Evolutionary conservation across 106 monocot species (phyloP).

Genomic region (Dendrobium catenatum): DNA sequence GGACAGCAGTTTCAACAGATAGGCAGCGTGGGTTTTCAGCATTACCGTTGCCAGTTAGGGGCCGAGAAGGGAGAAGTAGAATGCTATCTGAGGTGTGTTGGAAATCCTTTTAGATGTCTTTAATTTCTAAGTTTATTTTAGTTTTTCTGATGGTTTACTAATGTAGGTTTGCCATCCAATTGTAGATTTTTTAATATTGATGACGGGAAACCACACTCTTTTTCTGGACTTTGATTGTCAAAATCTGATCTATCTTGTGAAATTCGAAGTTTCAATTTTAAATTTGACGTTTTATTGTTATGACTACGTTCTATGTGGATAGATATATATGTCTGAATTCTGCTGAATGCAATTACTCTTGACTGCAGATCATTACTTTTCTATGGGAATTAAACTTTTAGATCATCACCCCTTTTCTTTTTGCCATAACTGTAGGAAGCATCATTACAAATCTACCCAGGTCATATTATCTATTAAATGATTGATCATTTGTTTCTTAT

Average conservation of each 20-base stretch:
- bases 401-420: neutral
- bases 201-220: neutral
- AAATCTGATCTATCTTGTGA: neutral
- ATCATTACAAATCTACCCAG: neutral
- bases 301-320: neutral
- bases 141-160: neutral
- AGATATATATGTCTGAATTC: neutral
- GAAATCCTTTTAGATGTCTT: neutral
- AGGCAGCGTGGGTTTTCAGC: conserved; percentile 29
- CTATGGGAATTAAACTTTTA: neutral
- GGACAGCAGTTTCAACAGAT: conserved; percentile 35
- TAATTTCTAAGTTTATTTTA: neutral
- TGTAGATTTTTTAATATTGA: neutral
- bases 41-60: conserved; percentile 37
- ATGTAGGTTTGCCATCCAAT: neutral
- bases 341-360: neutral
- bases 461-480: neutral
- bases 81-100: conserved; percentile 47
- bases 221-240: neutral
- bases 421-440: neutral
- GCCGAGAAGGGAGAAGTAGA: conserved; percentile 54
- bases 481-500: neutral
- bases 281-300: neutral
- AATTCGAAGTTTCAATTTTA: neutral
- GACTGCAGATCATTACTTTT: neutral